A percentile compares a stretch with the other conserved stretches of the same genome.
These are phyloP conservation scores for Lepidium africanum DNA, from an alignment of 345 rosid species.

Conservation along the genomic window DNA sequence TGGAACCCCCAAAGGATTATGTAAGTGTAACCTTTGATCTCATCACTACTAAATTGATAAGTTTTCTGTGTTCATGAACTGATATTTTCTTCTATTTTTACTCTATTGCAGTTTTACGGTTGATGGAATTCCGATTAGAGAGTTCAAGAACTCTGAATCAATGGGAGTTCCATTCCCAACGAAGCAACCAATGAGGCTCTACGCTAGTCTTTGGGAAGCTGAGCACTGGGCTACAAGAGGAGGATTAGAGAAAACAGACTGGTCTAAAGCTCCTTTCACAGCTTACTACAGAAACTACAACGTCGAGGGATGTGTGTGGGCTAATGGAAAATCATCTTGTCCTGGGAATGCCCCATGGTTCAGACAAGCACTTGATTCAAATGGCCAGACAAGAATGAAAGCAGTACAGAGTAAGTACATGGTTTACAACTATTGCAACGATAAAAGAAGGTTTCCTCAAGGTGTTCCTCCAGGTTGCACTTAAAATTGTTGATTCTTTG, in stretches of 20 bases:
- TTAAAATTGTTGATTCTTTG: not conserved
- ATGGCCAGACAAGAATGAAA: too few relatives aligned
- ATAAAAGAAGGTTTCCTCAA: too few relatives aligned
- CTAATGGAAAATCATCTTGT: slow-evolving; percentile 43
- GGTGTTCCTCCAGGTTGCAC: too few relatives aligned
- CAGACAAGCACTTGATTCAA: too few relatives aligned
- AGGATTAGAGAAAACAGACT: slow-evolving; percentile 53
- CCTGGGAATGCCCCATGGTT: not conserved
- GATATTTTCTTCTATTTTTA: not conserved
- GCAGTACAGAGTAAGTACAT: too few relatives aligned
- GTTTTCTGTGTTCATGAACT: not conserved
- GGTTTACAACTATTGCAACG: too few relatives aligned
- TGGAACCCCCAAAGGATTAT: slow-evolving; percentile 37
- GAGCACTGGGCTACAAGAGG: slow-evolving; percentile 76
- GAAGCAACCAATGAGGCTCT: slow-evolving; percentile 50
- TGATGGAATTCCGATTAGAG: slow-evolving; percentile 65
- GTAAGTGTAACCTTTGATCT: slow-evolving; percentile 6
- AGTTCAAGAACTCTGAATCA: slow-evolving; percentile 59
- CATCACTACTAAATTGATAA: not conserved
- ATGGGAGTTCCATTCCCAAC: slow-evolving; percentile 55
- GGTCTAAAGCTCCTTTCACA: slow-evolving; percentile 55
- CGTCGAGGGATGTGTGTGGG: slow-evolving; percentile 44
- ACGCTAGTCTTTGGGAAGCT: slow-evolving; percentile 64
- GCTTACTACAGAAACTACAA: slow-evolving; percentile 55
- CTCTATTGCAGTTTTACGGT: slow-evolving; percentile 40